phyloP scores from a whole-genome alignment of 768 basidiomycete genomes.

The Crucibulum laeve region DNA sequence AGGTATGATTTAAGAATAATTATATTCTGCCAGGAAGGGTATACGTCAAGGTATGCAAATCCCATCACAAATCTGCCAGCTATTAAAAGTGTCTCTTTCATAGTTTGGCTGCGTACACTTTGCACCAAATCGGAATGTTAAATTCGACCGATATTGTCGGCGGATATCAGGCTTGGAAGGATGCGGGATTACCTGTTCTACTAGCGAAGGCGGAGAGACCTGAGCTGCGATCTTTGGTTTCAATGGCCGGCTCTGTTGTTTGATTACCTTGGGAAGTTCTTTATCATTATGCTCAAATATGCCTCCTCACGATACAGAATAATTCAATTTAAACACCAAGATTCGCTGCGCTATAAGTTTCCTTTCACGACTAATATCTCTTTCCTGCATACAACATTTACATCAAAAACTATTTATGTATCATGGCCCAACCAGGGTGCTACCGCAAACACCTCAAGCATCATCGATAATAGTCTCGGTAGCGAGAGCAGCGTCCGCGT shows the following conservation, averaged over 20 bases:
- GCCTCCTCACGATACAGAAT: too few species aligned
- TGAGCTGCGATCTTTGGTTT: slow-evolving; percentile 16
- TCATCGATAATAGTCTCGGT: too few species aligned
- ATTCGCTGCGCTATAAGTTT: too few species aligned
- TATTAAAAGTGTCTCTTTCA: neutral
- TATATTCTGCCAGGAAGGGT: slow-evolving; percentile 72
- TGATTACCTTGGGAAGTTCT: too few species aligned
- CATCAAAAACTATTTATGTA: too few species aligned
- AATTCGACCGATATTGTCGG: slow-evolving; percentile 79
- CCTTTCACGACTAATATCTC: too few species aligned
- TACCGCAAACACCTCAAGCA: too few species aligned
- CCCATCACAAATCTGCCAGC: neutral
- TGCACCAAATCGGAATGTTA: slow-evolving; percentile 66
- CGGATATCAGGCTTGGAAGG: slow-evolving; percentile 70
- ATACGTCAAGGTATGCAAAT: slow-evolving; percentile 44
- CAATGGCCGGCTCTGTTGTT: slow-evolving; percentile 22
- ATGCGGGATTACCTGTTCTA: slow-evolving; percentile 58
- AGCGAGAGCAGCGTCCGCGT: too few species aligned
- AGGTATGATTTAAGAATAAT: slow-evolving; percentile 74
- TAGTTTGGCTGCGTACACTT: slow-evolving; percentile 64
- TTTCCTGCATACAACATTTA: too few species aligned
- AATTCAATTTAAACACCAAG: too few species aligned
- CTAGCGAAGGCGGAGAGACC: slow-evolving; percentile 13
- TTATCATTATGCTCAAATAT: too few species aligned
- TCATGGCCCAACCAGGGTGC: too few species aligned